These are phyloP conservation scores for Phytopythium aichiense DNA, from an alignment of 352 stramenopile genomes.

Conservation along the genomic window DNA sequence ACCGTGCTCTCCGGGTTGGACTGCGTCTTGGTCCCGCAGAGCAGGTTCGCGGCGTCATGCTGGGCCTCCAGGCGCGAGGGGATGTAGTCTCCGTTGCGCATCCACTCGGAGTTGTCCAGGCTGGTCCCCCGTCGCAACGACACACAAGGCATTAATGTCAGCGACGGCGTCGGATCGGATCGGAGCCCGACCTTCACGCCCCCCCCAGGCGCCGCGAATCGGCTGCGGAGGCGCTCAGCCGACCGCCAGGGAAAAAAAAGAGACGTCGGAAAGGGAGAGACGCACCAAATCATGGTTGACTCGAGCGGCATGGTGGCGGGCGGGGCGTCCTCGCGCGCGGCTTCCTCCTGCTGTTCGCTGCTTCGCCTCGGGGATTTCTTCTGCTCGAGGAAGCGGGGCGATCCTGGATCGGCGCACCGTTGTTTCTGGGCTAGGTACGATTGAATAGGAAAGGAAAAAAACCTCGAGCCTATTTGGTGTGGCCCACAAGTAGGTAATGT, in stretches of 20 bases:
- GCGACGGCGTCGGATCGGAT: neutral
- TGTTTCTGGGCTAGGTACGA: conserved; percentile 3
- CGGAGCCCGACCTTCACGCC: neutral
- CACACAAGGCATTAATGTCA: neutral
- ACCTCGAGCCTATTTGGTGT: no score
- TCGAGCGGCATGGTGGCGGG: conserved; percentile 72
- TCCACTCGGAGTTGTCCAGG: conserved; percentile 97
- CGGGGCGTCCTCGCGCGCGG: conserved; percentile 1
- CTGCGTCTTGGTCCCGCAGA: conserved; percentile 97
- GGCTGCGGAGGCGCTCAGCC: neutral
- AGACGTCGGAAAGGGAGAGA: neutral
- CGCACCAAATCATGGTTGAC: conserved; percentile 87
- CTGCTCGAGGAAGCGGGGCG: conserved; percentile 11
- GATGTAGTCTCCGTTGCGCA: conserved; percentile 99
- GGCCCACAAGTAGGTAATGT: no score
- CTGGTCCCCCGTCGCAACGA: conserved; percentile 14
- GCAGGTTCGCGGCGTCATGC: conserved; percentile 96
- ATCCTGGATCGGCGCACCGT: conserved; percentile 7
- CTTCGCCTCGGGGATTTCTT: conserved; percentile 5
- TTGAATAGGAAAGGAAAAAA: no score
- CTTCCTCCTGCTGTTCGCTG: conserved; percentile 11
- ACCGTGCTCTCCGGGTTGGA: conserved; percentile 98
- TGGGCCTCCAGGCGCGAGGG: conserved; percentile 97
- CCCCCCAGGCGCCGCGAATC: neutral
- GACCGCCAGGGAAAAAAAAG: neutral